Evolutionary conservation across 2,329 filamentous ascomycete species (phyloP).

Genomic region (Cercospora brassicicola): DNA sequence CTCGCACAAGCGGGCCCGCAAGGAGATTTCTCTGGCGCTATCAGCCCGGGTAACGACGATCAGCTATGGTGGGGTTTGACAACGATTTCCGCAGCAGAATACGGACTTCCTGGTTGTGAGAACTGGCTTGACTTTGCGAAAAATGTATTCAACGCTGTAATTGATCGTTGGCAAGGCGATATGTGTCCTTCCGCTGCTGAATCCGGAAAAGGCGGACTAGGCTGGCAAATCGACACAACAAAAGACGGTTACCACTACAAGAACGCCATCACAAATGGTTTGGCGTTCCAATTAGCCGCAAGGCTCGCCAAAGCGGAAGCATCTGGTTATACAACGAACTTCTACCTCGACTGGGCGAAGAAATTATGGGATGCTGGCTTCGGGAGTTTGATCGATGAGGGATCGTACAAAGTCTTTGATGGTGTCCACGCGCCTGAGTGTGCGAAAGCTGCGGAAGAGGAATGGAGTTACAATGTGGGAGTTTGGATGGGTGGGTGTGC

Average conservation of each 20-base stretch:
- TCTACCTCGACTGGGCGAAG: constrained; percentile 64
- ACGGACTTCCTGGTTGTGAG: constrained; percentile 54
- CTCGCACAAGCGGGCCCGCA: constrained; percentile 61
- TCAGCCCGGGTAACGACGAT: constrained; percentile 51
- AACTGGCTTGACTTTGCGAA: constrained; percentile 71
- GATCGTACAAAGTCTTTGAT: constrained; percentile 48
- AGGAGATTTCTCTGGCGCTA: constrained; percentile 55
- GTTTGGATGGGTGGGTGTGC: constrained; percentile 52
- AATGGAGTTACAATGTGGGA: constrained; percentile 50
- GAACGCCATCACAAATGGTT: constrained; percentile 79
- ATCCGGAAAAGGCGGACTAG: constrained; percentile 68
- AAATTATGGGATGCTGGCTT: constrained; percentile 38
- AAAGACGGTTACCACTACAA: constrained; percentile 82
- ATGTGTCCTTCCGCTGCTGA: constrained; percentile 38
- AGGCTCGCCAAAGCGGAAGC: constrained; percentile 28
- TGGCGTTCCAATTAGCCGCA: constrained; percentile 77
- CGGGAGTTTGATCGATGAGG: constrained; percentile 59
- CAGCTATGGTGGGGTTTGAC: constrained; percentile 79
- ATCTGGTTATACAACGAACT: constrained; percentile 37
- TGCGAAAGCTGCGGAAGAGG: constrained; percentile 45
- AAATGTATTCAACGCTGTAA: constrained; percentile 76
- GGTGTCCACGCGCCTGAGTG: constrained; percentile 50
- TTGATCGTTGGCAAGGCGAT: constrained; percentile 65
- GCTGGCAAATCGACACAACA: constrained; percentile 78
- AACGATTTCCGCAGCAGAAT: constrained; percentile 75